A percentile compares a stretch with the other conserved stretches of the same genome.
These are phyloP conservation scores for Triticum monococcum DNA, from an alignment of 176 grass and related monocot genomes.

Conservation along the genomic window DNA sequence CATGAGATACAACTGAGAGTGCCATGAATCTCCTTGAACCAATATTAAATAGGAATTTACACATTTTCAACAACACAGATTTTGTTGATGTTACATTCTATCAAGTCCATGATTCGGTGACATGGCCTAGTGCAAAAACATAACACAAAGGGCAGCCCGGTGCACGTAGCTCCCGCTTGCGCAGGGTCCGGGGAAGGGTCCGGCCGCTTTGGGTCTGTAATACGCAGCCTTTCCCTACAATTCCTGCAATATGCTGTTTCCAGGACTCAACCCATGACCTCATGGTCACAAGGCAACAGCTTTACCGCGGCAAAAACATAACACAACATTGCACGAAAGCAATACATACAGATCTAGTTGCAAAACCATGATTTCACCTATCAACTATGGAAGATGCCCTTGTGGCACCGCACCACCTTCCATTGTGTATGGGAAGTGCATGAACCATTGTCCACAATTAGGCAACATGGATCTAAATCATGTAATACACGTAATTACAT, in stretches of 20 bases:
- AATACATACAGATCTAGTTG: neutral
- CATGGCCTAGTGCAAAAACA: neutral
- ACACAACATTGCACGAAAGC: neutral
- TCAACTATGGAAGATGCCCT: neutral
- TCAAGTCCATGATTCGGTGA: neutral
- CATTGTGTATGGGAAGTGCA: conserved; percentile 3
- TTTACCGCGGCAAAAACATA: neutral
- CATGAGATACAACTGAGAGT: conserved; percentile 15
- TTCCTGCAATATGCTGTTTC: no score
- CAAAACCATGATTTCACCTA: neutral
- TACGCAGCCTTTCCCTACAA: no score
- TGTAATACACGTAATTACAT: neutral
- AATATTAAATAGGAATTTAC: conserved; percentile 15
- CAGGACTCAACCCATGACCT: no score
- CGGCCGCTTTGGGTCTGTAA: no score
- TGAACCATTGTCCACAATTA: neutral
- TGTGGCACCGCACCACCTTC: neutral
- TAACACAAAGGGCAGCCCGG: neutral
- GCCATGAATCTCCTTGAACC: conserved; percentile 16
- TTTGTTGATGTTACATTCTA: neutral
- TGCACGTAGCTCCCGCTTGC: no score
- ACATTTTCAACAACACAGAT: neutral
- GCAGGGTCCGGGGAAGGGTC: no score
- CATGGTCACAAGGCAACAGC: no score
- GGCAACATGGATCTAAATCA: neutral